Evolutionary conservation across 331 rosid genomes (phyloP).

Genomic region (Quercus lobata): DNA sequence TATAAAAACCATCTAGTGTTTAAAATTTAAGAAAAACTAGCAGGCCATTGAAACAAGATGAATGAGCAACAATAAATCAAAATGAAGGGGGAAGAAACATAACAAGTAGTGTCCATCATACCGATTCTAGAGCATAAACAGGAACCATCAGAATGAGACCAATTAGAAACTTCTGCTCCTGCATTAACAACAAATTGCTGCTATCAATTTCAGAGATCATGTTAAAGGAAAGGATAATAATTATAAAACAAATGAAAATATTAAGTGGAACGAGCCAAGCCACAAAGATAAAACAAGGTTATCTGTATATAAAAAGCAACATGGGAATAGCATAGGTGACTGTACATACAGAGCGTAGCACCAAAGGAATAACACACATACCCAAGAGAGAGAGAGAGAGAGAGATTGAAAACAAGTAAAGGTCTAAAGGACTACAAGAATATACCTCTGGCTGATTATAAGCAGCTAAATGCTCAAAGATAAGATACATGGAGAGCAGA

Average conservation of each 20-base stretch:
- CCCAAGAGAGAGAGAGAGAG: no score
- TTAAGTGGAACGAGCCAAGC: neutral
- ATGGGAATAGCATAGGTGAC: neutral
- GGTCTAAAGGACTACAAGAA: conserved; percentile 6
- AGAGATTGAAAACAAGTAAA: conserved; percentile 4
- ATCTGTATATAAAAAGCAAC: neutral
- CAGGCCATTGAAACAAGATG: neutral
- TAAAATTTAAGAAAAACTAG: neutral
- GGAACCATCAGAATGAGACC: conserved; percentile 97
- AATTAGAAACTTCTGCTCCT: conserved; percentile 97
- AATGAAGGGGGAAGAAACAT: neutral
- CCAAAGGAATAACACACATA: neutral
- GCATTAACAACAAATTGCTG: conserved; percentile 17
- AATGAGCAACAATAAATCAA: neutral
- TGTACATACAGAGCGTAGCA: neutral
- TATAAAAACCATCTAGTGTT: neutral
- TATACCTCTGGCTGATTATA: conserved; percentile 93
- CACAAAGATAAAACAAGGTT: conserved; percentile 8
- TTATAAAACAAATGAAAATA: neutral
- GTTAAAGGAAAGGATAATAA: conserved; percentile 1
- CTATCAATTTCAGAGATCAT: neutral
- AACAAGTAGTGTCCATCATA: conserved; percentile 21
- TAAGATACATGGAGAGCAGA: conserved; percentile 73
- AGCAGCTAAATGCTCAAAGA: conserved; percentile 81
- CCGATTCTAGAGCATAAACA: conserved; percentile 94